Evolutionary conservation across 1,284 basidiomycete genomes (phyloP), one percentile per base, ranked within the genome.

Genomic region (Sporisorium exsertum): DNA sequence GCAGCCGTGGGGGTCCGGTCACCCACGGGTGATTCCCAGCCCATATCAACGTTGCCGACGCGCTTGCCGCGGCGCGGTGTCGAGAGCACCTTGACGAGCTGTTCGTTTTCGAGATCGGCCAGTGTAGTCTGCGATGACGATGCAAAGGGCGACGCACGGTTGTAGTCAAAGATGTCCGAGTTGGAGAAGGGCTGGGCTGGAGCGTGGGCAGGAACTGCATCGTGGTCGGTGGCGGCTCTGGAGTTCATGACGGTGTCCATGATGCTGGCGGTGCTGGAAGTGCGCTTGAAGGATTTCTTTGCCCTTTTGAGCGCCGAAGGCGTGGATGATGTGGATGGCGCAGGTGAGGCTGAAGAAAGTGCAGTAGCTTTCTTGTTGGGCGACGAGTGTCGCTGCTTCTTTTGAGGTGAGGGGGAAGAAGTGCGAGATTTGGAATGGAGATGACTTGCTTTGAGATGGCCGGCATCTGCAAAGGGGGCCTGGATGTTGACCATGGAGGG

Each of bases 1-100:
- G 67, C 51, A 40, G 60, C 53, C 7, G 60, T 62, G 18, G 63
- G 64, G 3, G 69, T 72, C 2, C 43, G 63, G 27, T 66, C 69
- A 35, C 51, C 56, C 7, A 76, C 33, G 42, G 73, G 73, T 15
- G 69, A 72, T 37, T 53, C 54, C 75, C 75, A 78, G n/a, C 75
- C 75, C 75, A 78, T 74, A 60, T 78, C 24, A 43, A 78, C 75
- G 26, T 74, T 66, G 37, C 72, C 75, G 18, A 78, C 64, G 27
- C 75, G 55, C 59, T 72, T 75, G 45, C 75, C 75, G 22, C 75
- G 64, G 5, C 75, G 62, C 42, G 75, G 75, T 1, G 75, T 74
- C 2, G 67, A 67, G n/a, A 75, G 72, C 49, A 75, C 63, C 32
- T 71, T 71, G 59, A 43, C 49, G 46, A 47, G 46, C 35, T 56